Evolutionary conservation across 495 filamentous ascomycete genomes (phyloP).

Genomic region (Choiromyces venosus): DNA sequence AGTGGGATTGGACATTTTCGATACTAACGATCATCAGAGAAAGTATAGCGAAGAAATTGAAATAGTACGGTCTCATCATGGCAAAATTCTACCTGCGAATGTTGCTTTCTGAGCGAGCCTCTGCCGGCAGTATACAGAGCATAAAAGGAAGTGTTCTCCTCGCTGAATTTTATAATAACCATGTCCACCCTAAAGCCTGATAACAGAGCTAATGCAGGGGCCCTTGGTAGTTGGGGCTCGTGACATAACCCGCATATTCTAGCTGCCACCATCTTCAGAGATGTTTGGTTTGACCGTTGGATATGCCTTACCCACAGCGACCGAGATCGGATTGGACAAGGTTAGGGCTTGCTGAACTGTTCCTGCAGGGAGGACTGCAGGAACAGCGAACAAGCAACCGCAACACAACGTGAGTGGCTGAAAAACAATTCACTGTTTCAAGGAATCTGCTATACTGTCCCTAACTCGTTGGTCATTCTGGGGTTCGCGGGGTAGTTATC

Average conservation of each 20-base stretch:
- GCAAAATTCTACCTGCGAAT: constrained; percentile 1
- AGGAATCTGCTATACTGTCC: neutral
- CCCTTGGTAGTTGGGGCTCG: neutral
- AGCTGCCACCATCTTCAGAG: neutral
- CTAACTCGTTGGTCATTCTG: neutral
- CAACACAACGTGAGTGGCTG: neutral
- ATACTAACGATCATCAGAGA: neutral
- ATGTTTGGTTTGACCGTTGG: neutral
- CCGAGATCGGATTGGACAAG: neutral
- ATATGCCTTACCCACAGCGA: neutral
- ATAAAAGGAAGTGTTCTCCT: neutral
- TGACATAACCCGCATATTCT: neutral
- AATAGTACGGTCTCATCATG: neutral
- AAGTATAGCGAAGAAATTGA: neutral
- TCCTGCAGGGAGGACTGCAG: neutral
- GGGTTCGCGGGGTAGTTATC: neutral
- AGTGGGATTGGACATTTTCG: neutral
- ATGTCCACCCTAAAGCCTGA: neutral
- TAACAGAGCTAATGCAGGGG: neutral
- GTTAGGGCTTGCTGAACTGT: constrained; percentile 3
- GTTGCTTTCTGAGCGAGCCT: neutral
- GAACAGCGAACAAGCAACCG: neutral
- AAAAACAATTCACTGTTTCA: neutral
- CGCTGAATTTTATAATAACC: neutral
- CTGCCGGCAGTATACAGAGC: neutral